Evolutionary conservation across 768 basidiomycete genomes (phyloP).

Genomic region (Saitozyma podzolica): DNA sequence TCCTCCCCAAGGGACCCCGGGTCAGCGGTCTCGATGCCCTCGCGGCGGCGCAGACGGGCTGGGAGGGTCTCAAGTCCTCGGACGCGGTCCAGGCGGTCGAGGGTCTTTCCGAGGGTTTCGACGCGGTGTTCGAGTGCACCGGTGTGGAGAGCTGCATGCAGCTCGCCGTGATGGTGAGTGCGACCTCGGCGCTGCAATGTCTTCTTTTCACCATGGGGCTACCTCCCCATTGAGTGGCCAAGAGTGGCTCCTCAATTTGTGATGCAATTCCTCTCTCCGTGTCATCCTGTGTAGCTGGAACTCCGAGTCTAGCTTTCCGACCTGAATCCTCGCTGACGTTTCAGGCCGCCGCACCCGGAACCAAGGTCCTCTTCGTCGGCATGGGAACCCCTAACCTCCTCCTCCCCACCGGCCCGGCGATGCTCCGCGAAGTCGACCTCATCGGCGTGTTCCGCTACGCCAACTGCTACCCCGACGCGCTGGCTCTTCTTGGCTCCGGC

Average conservation of each 20-base stretch:
- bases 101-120: constrained; percentile 68
- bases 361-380: constrained; percentile 89
- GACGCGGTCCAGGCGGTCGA: constrained; percentile 62
- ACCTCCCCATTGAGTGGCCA: neutral
- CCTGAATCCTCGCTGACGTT: too few species aligned
- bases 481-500: constrained; percentile 72
- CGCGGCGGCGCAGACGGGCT: constrained; percentile 40
- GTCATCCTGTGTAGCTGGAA: too few species aligned
- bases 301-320: too few species aligned
- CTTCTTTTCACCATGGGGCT: neutral
- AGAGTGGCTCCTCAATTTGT: neutral
- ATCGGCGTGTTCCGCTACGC: constrained; percentile 70
- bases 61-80: constrained; percentile 54
- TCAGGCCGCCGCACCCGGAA: constrained; percentile 78
- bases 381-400: constrained; percentile 86
- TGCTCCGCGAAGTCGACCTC: constrained; percentile 86
- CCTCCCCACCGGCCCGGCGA: constrained; percentile 82
- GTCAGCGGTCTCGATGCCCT: constrained; percentile 43
- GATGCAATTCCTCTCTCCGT: too few species aligned
- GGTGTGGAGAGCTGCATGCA: constrained; percentile 91
- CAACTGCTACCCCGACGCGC: constrained; percentile 84
- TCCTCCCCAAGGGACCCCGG: constrained; percentile 59
- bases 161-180: constrained; percentile 80
- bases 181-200: too few species aligned
- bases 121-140: constrained; percentile 91